These are phyloP conservation scores for Globisporangium echinulatum DNA, from an alignment of 352 stramenopile species.

Conservation along the genomic window DNA sequence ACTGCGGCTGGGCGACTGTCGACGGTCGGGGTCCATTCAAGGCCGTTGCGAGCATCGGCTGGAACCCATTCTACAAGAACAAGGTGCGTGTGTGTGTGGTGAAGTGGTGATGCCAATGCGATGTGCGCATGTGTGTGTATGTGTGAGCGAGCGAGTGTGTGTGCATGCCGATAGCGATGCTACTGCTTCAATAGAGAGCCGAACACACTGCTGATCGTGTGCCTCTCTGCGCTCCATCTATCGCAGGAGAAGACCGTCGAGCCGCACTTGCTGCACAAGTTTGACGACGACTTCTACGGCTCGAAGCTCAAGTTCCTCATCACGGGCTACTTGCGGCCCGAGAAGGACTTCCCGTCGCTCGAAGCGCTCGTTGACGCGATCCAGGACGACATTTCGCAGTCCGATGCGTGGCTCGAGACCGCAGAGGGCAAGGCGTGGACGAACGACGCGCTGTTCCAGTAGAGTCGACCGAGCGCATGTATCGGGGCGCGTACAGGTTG, in stretches of 20 bases:
- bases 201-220: neutral
- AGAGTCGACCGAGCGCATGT: neutral
- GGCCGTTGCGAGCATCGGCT: slow-evolving; percentile 96
- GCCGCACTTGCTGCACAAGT: slow-evolving; percentile 92
- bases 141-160: neutral
- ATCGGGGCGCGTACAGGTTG: no score
- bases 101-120: no score
- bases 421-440: slow-evolving; percentile 45
- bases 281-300: slow-evolving; percentile 94
- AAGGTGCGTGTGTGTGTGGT: slow-evolving; percentile 34
- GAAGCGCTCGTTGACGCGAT: slow-evolving; percentile 91
- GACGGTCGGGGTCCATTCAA: slow-evolving; percentile 85
- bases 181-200: neutral
- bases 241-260: slow-evolving; percentile 94
- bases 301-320: slow-evolving; percentile 92
- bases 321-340: slow-evolving; percentile 89
- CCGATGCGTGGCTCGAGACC: slow-evolving; percentile 58
- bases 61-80: slow-evolving; percentile 93
- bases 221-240: neutral
- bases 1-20: slow-evolving; percentile 91
- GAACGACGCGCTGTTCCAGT: slow-evolving; percentile 40
- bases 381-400: slow-evolving; percentile 73
- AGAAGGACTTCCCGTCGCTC: slow-evolving; percentile 93
- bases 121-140: neutral
- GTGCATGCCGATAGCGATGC: neutral